Percentiles rank a stretch among this genome's conserved stretches.
These are phyloP conservation scores for Suillus fuscotomentosus DNA, from an alignment of 768 basidiomycete genomes.

Conservation along the genomic window DNA sequence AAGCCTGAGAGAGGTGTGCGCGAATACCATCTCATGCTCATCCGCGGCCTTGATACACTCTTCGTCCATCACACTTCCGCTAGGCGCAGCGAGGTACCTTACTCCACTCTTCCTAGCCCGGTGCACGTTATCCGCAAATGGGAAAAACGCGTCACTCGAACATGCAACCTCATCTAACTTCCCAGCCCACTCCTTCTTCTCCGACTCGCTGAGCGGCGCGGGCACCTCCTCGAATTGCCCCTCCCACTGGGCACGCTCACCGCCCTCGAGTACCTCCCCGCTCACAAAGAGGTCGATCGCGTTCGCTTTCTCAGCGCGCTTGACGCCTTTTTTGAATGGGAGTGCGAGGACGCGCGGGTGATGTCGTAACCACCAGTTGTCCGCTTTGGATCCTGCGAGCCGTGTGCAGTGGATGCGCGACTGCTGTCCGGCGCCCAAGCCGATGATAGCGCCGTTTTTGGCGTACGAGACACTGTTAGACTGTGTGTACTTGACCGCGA, in stretches of 20 bases:
- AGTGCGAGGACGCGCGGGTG: constrained; percentile 90
- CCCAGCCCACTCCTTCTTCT: constrained; percentile 71
- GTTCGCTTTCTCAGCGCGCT: constrained; percentile 97
- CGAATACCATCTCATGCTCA: constrained; percentile 89
- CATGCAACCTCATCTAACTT: constrained; percentile 86
- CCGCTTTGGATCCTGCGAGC: constrained; percentile 96
- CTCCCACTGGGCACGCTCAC: constrained; percentile 92
- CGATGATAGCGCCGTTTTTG: constrained; percentile 87
- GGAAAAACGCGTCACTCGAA: constrained; percentile 99
- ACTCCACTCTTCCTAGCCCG: constrained; percentile 91
- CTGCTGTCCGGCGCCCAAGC: constrained; percentile 97
- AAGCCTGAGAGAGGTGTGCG: constrained; percentile 81
- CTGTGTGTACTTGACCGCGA: constrained; percentile 97
- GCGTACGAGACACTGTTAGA: constrained; percentile 99
- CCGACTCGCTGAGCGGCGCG: constrained; percentile 58
- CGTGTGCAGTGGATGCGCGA: constrained; percentile 99
- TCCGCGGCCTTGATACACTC: constrained; percentile 97
- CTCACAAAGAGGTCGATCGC: constrained; percentile 96
- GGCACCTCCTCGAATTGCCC: constrained; percentile 76
- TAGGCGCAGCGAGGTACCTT: constrained; percentile 85
- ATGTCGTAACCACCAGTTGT: constrained; percentile 98
- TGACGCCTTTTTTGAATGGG: constrained; percentile 96
- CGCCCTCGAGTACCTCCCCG: constrained; percentile 84
- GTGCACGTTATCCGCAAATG: constrained; percentile 98
- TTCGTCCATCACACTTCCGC: constrained; percentile 95